A percentile compares a stretch with the other conserved stretches of the same genome.
These are phyloP conservation scores for Ustilago vetiveriae DNA, from an alignment of 1,284 basidiomycete species.

Conservation along the genomic window DNA sequence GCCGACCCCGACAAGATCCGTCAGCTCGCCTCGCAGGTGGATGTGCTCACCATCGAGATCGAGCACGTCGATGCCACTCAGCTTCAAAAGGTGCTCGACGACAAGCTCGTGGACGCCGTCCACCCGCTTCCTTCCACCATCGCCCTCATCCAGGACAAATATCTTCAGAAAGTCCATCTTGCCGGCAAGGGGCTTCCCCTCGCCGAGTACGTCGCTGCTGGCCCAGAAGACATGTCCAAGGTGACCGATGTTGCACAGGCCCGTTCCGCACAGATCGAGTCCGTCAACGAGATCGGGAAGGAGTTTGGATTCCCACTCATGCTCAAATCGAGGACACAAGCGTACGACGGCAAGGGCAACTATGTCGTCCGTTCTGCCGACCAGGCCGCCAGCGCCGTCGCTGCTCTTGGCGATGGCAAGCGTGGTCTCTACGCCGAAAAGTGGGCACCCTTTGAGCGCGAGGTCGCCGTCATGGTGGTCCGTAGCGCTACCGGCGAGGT, in stretches of 20 bases:
- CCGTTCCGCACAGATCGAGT: constrained; percentile 68
- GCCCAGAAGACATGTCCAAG: constrained; percentile 69
- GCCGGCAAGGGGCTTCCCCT: constrained; percentile 72
- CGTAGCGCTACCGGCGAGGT: constrained; percentile 76
- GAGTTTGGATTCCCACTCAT: constrained; percentile 87
- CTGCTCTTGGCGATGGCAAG: constrained; percentile 67
- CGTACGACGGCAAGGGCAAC: constrained; percentile 96
- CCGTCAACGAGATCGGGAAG: constrained; percentile 40
- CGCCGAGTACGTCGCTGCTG: constrained; percentile 73
- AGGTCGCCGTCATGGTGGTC: constrained; percentile 98
- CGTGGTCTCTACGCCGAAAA: constrained; percentile 85
- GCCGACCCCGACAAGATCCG: constrained; percentile 81
- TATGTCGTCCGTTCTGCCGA: constrained; percentile 75
- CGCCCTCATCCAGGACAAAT: constrained; percentile 93
- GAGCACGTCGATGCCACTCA: constrained; percentile 91
- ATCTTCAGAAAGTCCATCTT: constrained; percentile 81
- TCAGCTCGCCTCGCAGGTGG: constrained; percentile 81
- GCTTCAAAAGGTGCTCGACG: constrained; percentile 70
- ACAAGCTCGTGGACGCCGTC: constrained; percentile 70
- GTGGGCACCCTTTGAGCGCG: constrained; percentile 88
- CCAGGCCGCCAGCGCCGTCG: constrained; percentile 75
- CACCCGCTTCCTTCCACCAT: constrained; percentile 88
- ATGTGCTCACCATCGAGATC: constrained; percentile 94
- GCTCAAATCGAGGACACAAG: constrained; percentile 93
- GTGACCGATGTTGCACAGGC: constrained; percentile 70